phyloP scores from a whole-genome alignment of 192 early-diverging fungal species.

The Umbelopsis isabellina region DNA sequence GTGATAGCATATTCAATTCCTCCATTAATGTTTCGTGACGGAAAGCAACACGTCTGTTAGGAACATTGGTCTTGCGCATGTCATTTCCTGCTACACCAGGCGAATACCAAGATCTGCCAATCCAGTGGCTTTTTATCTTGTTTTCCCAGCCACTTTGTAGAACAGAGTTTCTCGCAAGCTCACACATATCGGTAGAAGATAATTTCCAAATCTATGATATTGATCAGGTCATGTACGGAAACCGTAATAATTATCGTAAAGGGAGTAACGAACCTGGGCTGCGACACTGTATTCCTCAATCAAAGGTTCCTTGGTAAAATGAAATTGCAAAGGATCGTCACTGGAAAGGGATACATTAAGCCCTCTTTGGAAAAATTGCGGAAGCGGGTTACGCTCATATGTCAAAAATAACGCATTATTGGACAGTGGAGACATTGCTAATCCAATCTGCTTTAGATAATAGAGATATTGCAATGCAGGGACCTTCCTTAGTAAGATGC shows the following conservation, averaged over 20 bases:
- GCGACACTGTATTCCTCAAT: conserved; percentile 97
- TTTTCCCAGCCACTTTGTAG: conserved; percentile 91
- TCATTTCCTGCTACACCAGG: conserved; percentile 82
- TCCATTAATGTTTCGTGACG: conserved; percentile 86
- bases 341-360: conserved; percentile 93
- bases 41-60: conserved; percentile 82
- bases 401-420: conserved; percentile 96
- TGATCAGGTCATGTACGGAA: background rate
- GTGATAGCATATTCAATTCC: conserved; percentile 59
- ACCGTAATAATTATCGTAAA: background rate
- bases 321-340: conserved; percentile 96
- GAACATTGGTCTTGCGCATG: conserved; percentile 92
- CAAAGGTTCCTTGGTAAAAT: conserved; percentile 94
- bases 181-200: conserved; percentile 92
- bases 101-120: conserved; percentile 75
- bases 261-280: conserved; percentile 64
- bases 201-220: conserved; percentile 84
- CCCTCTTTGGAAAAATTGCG: conserved; percentile 89
- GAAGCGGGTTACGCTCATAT: conserved; percentile 92
- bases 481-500: conserved; percentile 91
- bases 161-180: conserved; percentile 89
- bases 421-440: conserved; percentile 96
- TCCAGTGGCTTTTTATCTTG: conserved; percentile 87
- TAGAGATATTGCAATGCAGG: conserved; percentile 94
- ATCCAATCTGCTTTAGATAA: conserved; percentile 93